phyloP scores from a whole-genome alignment of 768 basidiomycete species.

The Pleurotus salmoneostramineus region DNA sequence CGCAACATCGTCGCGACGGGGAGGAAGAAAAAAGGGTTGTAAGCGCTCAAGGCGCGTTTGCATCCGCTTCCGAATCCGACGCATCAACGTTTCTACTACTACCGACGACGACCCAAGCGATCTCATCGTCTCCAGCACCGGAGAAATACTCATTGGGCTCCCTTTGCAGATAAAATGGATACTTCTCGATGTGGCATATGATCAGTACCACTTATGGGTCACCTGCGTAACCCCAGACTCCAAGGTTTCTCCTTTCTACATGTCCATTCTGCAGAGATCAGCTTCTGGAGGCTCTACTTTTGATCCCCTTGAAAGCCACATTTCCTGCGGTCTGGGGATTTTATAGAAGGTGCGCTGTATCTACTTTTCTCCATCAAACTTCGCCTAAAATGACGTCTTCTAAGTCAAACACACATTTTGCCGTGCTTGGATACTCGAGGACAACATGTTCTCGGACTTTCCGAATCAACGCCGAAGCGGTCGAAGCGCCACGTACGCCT shows the following conservation, averaged over 20 bases:
- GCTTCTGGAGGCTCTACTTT: background rate
- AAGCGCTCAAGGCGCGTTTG: background rate
- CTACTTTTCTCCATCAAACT: background rate
- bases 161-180: background rate
- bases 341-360: no score
- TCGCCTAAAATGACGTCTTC: background rate
- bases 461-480: slow-evolving; percentile 5
- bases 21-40: background rate
- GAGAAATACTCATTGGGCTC: background rate
- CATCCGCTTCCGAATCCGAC: background rate
- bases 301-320: background rate
- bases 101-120: background rate
- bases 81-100: no score
- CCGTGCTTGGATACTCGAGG: background rate
- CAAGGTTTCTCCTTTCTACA: background rate
- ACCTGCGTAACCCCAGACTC: background rate
- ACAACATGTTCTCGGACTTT: slow-evolving; percentile 3
- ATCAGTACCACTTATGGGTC: background rate
- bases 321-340: no score
- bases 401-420: background rate
- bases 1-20: background rate
- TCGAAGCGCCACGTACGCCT: slow-evolving; percentile 7
- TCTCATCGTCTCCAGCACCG: background rate
- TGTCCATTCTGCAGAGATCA: background rate
- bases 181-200: background rate